Percentiles rank a stretch among this genome's conserved stretches.
phyloP scores from a whole-genome alignment of 2,329 filamentous ascomycete genomes.

The Diaporthe destruens region DNA sequence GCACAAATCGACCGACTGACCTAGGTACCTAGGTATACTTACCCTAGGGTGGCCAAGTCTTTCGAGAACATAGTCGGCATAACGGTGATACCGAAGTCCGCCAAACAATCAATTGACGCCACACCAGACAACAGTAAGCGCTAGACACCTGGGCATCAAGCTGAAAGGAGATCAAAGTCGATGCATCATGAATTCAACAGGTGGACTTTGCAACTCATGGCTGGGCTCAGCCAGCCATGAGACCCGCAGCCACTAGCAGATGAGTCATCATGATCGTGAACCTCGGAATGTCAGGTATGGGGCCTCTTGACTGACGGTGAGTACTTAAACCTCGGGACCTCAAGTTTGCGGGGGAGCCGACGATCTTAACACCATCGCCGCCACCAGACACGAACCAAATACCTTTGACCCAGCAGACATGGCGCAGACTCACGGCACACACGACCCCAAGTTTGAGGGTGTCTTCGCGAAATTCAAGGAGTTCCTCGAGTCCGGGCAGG shows the following conservation, averaged over 20 bases:
- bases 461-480: not conserved
- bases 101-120: not conserved
- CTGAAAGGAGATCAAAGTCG: not conserved
- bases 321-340: not conserved
- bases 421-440: not conserved
- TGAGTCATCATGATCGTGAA: slow-evolving; percentile 18
- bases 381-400: not conserved
- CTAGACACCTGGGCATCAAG: not conserved
- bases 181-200: not conserved
- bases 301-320: not conserved
- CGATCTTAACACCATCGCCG: no score
- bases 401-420: slow-evolving; percentile 8
- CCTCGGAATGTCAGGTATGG: not conserved
- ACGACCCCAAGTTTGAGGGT: slow-evolving; percentile 9
- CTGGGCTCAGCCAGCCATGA: not conserved
- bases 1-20: no score
- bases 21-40: not conserved
- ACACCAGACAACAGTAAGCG: not conserved
- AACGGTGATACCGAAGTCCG: not conserved
- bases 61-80: not conserved
- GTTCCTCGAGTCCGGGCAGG: slow-evolving; percentile 8
- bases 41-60: not conserved
- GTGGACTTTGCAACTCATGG: no score
- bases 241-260: not conserved
- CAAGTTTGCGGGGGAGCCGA: not conserved